phyloP scores from a whole-genome alignment of 164 flowering plant genomes.

The Nymphaea thermarum region DNA sequence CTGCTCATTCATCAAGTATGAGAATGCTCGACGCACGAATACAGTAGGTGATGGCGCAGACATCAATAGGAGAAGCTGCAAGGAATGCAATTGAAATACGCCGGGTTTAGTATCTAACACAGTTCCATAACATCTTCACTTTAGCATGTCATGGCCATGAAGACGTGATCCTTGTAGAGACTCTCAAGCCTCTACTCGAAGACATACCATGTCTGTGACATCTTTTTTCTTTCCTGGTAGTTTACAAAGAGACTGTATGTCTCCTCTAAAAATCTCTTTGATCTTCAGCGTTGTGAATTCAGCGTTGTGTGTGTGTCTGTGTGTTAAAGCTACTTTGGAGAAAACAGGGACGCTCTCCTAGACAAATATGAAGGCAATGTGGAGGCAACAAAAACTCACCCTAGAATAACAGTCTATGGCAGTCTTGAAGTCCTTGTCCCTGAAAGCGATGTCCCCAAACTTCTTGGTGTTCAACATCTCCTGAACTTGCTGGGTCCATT shows the following conservation, averaged over 20 bases:
- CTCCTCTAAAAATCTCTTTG: no score
- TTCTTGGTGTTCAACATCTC: conserved; percentile 94
- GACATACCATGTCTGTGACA: no score
- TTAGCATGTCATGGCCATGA: background rate
- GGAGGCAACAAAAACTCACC: conserved; percentile 22
- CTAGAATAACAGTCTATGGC: conserved; percentile 83
- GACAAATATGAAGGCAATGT: no score
- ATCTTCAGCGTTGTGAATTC: no score
- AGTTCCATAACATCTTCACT: background rate
- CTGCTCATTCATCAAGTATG: conserved; percentile 75
- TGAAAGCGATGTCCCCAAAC: conserved; percentile 91
- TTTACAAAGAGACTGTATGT: no score
- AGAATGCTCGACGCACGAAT: conserved; percentile 67
- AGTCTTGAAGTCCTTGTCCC: conserved; percentile 89
- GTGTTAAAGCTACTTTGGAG: no score
- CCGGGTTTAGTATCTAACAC: background rate
- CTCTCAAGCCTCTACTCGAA: background rate
- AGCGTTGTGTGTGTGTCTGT: no score
- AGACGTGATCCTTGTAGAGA: background rate
- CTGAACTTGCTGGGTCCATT: conserved; percentile 97
- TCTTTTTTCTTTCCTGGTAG: no score
- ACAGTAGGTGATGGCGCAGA: conserved; percentile 83
- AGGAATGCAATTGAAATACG: background rate
- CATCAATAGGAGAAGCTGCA: conserved; percentile 81
- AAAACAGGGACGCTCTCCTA: no score